These are phyloP conservation scores for Plasmodium cynomolgi DNA, from an alignment of 169 alveolate species.

Conservation along the genomic window DNA sequence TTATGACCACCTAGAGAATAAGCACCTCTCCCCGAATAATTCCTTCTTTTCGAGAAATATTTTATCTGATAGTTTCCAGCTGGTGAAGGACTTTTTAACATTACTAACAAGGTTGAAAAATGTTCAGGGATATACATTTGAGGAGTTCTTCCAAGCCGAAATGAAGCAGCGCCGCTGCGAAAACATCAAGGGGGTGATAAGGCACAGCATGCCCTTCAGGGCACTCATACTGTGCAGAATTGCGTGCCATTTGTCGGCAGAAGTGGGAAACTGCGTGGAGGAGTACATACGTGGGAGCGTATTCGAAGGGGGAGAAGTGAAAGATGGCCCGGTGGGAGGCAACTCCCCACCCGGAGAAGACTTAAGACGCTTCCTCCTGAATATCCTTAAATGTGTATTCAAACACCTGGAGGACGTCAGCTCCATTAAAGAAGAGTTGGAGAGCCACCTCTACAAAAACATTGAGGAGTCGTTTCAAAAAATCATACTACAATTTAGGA, in stretches of 20 bases:
- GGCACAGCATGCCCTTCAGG: conserved; percentile 13
- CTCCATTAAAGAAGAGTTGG: background rate
- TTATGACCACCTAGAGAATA: conserved; percentile 14
- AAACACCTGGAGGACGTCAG: background rate
- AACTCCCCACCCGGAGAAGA: background rate
- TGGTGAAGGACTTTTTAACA: background rate
- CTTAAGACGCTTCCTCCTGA: background rate
- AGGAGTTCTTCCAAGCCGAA: conserved; percentile 16
- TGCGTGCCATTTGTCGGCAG: background rate
- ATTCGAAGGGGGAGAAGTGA: background rate
- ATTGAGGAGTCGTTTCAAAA: conserved; percentile 8
- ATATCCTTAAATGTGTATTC: conserved; percentile 1
- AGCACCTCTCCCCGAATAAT: background rate
- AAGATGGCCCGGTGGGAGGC: background rate
- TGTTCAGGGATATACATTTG: background rate
- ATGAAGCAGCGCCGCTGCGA: conserved; percentile 1
- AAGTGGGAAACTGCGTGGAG: background rate
- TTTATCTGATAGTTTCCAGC: background rate
- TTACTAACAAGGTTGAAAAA: conserved; percentile 8
- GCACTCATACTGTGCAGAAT: conserved; percentile 10
- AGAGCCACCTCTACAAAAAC: background rate
- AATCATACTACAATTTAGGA: background rate
- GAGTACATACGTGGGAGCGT: background rate
- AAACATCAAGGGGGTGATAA: conserved; percentile 21
- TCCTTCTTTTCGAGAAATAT: conserved; percentile 6